Evolutionary conservation across 352 stramenopile species (phyloP), one percentile per base, ranked within the genome.

Genomic region (Thalassiosira mediterranea): DNA sequence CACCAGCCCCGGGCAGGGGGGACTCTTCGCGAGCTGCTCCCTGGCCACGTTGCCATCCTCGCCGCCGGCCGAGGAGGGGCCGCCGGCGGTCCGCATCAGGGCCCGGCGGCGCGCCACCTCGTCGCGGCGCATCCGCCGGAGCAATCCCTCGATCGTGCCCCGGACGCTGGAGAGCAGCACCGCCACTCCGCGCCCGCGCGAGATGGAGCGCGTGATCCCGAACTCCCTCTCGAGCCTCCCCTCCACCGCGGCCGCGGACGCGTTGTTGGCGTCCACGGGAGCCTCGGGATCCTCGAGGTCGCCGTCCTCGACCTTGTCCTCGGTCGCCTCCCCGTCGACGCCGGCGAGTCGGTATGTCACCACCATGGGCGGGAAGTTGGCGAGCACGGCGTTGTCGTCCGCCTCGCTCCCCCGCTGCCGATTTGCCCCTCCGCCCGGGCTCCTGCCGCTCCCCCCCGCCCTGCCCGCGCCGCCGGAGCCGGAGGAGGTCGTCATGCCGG

Each of bases 241-340:
- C 60, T 91, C 84, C 2, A 64, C 47, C 59, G 82, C 74, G 26
- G 72, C 76, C 4, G 72, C 46, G 28, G 69, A 75, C 19, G 58
- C 26, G 44, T 49, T 26, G 28, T 56, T 68, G 10, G 47, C 65
- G 44, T 64, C 58, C 4, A 54, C 67, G 15, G 76, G 72, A 15
- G 84, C 83, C 56, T 92, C 87, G 2, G 84, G 84, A 74, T 93
- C 87, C 3, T 82, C 68, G n/a, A 93, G 68, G 44, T 86, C 73
- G 5, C 88, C 83, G n/a, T 80, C 61, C 38, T 92, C 87, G 15
- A 95, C 81, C 40, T 89, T 89, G 66, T 96, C 92, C 79, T 96
- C 92, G 1, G 92, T 96, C 1, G 92, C 90, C 79, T 96, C 91
- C 19, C 92, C 92, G 75, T 96, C 92, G 0, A 95, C 91, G 38